Percentiles rank a stretch among this genome's conserved stretches.
Conservation (phyloP, 2,329 filamentous ascomycete species). For the Penicillium sclerotiorum region DNA sequence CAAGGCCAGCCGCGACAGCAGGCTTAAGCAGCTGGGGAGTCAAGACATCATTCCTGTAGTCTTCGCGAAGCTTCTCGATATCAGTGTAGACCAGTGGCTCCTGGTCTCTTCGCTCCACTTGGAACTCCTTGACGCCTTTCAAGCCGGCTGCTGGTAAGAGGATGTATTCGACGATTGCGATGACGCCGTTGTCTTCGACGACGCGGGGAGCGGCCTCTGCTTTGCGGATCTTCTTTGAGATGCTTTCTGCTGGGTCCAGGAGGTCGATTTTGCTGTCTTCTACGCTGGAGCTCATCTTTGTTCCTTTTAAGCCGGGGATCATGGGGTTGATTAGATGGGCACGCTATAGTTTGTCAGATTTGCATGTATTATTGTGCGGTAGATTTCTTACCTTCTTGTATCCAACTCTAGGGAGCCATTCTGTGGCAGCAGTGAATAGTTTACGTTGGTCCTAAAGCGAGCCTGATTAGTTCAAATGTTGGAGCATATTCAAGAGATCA, state of each 20-base stretch:
- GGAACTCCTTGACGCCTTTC: constrained; percentile 62
- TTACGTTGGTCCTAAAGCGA: constrained; percentile 26
- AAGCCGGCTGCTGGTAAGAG: constrained; percentile 67
- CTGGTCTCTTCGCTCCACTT: constrained; percentile 65
- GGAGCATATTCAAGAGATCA: constrained; percentile 2
- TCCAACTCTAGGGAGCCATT: constrained; percentile 81
- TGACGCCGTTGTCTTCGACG: constrained; percentile 81
- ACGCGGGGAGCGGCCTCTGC: constrained; percentile 75
- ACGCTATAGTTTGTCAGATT: constrained; percentile 42
- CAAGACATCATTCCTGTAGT: constrained; percentile 78
- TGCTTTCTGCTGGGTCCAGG: constrained; percentile 73
- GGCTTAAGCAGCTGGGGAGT: constrained; percentile 86
- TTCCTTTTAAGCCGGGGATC: constrained; percentile 82
- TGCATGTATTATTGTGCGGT: neutral
- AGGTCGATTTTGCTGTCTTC: constrained; percentile 72
- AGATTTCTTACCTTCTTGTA: constrained; percentile 63
- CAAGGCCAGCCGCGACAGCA: constrained; percentile 75
- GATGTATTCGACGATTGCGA: constrained; percentile 85
- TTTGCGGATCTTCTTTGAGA: constrained; percentile 84
- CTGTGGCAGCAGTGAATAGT: constrained; percentile 64
- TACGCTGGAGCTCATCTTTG: constrained; percentile 83
- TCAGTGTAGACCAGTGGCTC: constrained; percentile 80
- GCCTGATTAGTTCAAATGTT: neutral
- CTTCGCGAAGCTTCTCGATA: constrained; percentile 73
- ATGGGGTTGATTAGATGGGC: constrained; percentile 80